phyloP scores from a whole-genome alignment of 305 asterid species.

The Solanum hybrid region DNA sequence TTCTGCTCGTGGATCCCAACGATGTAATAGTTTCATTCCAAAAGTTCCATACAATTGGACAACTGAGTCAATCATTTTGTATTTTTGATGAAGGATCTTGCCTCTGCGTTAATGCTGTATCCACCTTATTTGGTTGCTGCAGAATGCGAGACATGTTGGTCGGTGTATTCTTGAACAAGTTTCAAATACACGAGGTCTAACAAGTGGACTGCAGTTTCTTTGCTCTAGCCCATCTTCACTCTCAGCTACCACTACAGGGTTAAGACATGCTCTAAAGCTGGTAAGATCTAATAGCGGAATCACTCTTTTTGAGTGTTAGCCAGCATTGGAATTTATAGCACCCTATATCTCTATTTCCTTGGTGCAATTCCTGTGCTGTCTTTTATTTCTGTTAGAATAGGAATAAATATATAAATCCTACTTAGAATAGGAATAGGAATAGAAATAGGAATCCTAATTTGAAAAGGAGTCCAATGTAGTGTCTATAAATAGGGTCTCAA shows the following conservation, averaged over 20 bases:
- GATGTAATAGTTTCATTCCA: conserved; percentile 48
- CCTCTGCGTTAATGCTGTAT: conserved; percentile 8
- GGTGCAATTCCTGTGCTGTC: not conserved
- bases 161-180: conserved; percentile 85
- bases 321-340: not conserved
- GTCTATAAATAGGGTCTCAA: not conserved
- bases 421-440: not conserved
- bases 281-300: conserved; percentile 32
- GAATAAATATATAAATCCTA: not conserved
- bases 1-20: conserved; percentile 84
- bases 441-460: not conserved
- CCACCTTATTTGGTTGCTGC: conserved; percentile 28
- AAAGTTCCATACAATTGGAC: conserved; percentile 5
- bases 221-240: conserved; percentile 66
- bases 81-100: not conserved
- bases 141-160: conserved; percentile 80
- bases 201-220: conserved; percentile 78
- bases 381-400: not conserved
- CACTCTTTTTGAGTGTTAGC: conserved; percentile 6
- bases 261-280: conserved; percentile 85
- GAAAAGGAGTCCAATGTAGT: not conserved
- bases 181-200: conserved; percentile 66
- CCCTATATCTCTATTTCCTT: not conserved
- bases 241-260: conserved; percentile 55
- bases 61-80: not conserved